Conservation (phyloP, 148 eudicot genomes). For the Vaccinium corymbosum region DNA sequence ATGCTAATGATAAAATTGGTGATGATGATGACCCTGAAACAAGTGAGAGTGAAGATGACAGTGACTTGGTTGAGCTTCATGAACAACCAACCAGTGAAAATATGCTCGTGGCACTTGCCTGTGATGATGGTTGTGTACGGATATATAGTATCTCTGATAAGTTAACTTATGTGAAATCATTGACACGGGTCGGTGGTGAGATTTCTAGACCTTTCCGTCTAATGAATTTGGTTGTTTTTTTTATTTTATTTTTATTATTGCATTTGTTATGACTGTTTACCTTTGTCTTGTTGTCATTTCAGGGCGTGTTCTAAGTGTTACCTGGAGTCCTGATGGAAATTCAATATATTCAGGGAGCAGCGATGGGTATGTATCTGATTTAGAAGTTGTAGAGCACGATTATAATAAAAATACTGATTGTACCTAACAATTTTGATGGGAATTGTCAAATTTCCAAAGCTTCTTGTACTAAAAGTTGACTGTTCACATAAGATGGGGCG, state of each 20-base stretch:
- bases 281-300: constrained; percentile 16
- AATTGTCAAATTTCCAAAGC: background rate
- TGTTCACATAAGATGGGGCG: background rate
- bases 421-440: background rate
- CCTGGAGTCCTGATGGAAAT: constrained; percentile 79
- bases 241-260: background rate
- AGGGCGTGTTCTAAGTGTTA: constrained; percentile 77
- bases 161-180: constrained; percentile 51
- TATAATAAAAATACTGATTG: background rate
- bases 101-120: constrained; percentile 66
- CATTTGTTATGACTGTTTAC: background rate
- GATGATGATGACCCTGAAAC: constrained; percentile 34
- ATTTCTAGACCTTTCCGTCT: constrained; percentile 22
- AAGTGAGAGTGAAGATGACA: constrained; percentile 57
- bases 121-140: constrained; percentile 93
- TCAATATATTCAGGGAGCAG: constrained; percentile 83
- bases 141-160: constrained; percentile 49
- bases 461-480: background rate
- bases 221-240: background rate
- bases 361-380: constrained; percentile 62
- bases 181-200: constrained; percentile 98
- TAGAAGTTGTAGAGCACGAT: background rate
- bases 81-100: constrained; percentile 28
- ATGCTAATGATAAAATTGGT: constrained; percentile 34
- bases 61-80: constrained; percentile 36